phyloP scores from a whole-genome alignment of 306 rosid genomes.

The Cicer yamashitae region DNA sequence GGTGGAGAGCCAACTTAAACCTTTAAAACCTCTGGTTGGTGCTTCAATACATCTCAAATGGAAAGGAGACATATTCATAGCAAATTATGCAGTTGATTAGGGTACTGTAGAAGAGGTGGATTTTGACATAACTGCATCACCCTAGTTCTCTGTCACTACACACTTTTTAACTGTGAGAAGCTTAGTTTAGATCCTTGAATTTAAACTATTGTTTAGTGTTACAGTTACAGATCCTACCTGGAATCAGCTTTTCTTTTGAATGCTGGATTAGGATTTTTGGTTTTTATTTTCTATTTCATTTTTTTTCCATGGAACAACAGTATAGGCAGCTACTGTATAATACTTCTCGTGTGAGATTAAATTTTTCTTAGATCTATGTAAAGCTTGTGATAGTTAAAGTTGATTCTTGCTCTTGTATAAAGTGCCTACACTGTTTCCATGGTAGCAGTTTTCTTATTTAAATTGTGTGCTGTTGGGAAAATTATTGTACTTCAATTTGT shows the following conservation, averaged over 20 bases:
- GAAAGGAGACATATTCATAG: constrained; percentile 36
- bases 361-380: constrained; percentile 40
- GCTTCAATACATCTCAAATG: constrained; percentile 25
- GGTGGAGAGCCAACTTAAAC: constrained; percentile 35
- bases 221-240: constrained; percentile 7
- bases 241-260: constrained; percentile 39
- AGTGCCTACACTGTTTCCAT: too few species aligned
- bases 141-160: constrained; percentile 32
- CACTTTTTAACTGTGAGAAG: constrained; percentile 34
- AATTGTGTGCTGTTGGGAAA: too few species aligned
- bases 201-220: constrained; percentile 5
- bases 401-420: constrained; percentile 17
- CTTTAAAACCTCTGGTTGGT: constrained; percentile 23
- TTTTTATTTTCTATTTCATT: background rate
- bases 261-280: constrained; percentile 27
- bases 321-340: constrained; percentile 45
- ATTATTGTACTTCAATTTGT: too few species aligned
- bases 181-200: constrained; percentile 42
- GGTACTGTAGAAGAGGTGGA: constrained; percentile 14
- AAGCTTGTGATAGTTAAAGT: constrained; percentile 38
- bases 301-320: constrained; percentile 42
- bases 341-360: constrained; percentile 35
- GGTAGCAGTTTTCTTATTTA: background rate
- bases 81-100: constrained; percentile 29
- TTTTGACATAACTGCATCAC: constrained; percentile 15